Evolutionary conservation across 306 rosid genomes (phyloP).

Genomic region (Fagus sylvatica): DNA sequence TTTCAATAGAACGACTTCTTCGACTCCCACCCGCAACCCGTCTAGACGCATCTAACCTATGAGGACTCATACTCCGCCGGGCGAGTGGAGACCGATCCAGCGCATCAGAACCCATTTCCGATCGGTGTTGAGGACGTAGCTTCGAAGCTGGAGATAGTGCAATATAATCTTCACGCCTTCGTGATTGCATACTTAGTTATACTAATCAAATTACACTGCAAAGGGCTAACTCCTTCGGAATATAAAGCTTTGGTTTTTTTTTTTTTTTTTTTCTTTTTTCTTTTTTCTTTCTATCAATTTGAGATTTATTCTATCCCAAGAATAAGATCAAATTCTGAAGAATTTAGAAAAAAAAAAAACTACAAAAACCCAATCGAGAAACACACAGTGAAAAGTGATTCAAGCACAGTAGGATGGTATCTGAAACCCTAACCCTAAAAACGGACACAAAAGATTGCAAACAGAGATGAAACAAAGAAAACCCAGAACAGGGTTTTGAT

Average conservation of each 20-base stretch:
- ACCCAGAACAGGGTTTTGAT: slow-evolving; percentile 5
- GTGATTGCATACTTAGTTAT: slow-evolving; percentile 51
- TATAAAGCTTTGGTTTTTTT: not conserved
- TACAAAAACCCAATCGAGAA: slow-evolving; percentile 4
- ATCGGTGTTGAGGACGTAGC: slow-evolving; percentile 39
- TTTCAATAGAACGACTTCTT: slow-evolving; percentile 41
- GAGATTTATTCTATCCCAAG: not conserved
- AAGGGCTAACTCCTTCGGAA: slow-evolving; percentile 16
- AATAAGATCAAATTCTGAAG: not conserved
- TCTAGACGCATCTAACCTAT: slow-evolving; percentile 40
- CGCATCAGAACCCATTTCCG: slow-evolving; percentile 37
- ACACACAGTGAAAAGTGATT: slow-evolving; percentile 6
- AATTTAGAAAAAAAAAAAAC: not conserved
- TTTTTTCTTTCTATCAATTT: slow-evolving; percentile 11
- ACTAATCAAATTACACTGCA: slow-evolving; percentile 22
- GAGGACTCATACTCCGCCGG: slow-evolving; percentile 63
- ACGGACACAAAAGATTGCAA: slow-evolving; percentile 20
- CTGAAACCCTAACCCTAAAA: slow-evolving; percentile 41
- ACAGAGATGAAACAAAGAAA: slow-evolving; percentile 26
- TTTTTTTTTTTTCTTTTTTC: not conserved
- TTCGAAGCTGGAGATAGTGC: slow-evolving; percentile 38
- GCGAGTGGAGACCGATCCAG: slow-evolving; percentile 34
- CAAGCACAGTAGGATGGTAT: not conserved
- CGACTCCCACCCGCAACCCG: slow-evolving; percentile 41
- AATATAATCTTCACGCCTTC: slow-evolving; percentile 52